These are phyloP conservation scores for Cunninghamia lanceolata DNA, from an alignment of 75 land plant genomes.

Conservation along the genomic window DNA sequence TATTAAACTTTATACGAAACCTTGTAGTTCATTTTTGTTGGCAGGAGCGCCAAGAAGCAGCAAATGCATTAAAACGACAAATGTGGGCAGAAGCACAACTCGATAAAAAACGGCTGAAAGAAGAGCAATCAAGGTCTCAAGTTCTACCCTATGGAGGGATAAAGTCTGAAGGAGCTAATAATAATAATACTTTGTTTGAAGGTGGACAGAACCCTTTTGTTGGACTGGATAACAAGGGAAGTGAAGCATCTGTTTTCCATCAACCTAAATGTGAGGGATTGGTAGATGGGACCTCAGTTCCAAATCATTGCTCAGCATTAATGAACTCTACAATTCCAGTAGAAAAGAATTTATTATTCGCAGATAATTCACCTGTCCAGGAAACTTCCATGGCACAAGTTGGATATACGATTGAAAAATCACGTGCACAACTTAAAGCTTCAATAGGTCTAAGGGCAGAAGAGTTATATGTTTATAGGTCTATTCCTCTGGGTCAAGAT, in stretches of 20 bases:
- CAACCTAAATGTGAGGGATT: slow-evolving; percentile 21
- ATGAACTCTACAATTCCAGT: slow-evolving; percentile 4
- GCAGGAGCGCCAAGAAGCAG: slow-evolving; percentile 89
- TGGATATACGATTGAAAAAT: slow-evolving; percentile 63
- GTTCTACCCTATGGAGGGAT: slow-evolving; percentile 18
- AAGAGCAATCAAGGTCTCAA: slow-evolving; percentile 63
- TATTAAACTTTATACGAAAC: neutral
- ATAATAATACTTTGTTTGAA: slow-evolving; percentile 16
- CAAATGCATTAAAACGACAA: slow-evolving; percentile 88
- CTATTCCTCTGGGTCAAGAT: slow-evolving; percentile 91
- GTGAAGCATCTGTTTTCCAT: slow-evolving; percentile 14
- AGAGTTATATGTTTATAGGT: slow-evolving; percentile 84
- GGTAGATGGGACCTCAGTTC: slow-evolving; percentile 12
- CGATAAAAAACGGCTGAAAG: slow-evolving; percentile 82
- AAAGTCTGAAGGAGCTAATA: slow-evolving; percentile 37
- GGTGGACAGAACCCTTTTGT: slow-evolving; percentile 32
- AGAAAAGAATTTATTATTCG: slow-evolving; percentile 18
- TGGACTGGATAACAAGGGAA: slow-evolving; percentile 14
- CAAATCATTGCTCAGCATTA: slow-evolving; percentile 9
- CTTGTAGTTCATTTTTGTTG: neutral
- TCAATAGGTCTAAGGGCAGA: slow-evolving; percentile 83
- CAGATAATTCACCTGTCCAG: slow-evolving; percentile 14
- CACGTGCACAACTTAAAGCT: slow-evolving; percentile 78
- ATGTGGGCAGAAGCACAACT: slow-evolving; percentile 97
- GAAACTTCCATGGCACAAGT: slow-evolving; percentile 35